Evolutionary conservation across 2,329 filamentous ascomycete genomes (phyloP).

Genomic region (Phaeoacremonium minimum): DNA sequence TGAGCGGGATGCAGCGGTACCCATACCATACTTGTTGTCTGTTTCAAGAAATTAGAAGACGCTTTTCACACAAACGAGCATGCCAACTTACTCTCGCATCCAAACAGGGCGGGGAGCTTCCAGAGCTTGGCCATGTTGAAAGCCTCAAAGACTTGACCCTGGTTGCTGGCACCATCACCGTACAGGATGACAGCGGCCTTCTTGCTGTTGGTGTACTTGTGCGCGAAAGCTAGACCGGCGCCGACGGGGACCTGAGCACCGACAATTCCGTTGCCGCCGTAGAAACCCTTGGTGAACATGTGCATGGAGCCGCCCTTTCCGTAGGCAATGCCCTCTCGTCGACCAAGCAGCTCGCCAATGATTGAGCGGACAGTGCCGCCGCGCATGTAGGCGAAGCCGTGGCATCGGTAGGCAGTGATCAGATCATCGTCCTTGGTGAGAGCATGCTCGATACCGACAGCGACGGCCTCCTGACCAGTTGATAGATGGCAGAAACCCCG

Average conservation of each 20-base stretch:
- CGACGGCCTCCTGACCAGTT: constrained; percentile 95
- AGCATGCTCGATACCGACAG: constrained; percentile 93
- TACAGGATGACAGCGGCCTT: constrained; percentile 88
- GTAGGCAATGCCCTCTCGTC: constrained; percentile 94
- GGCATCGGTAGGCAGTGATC: constrained; percentile 98
- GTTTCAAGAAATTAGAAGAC: constrained; percentile 17
- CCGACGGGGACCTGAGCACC: constrained; percentile 97
- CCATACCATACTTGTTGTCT: constrained; percentile 99
- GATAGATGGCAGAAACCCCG: constrained; percentile 99
- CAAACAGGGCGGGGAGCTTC: constrained; percentile 93
- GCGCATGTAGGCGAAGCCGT: constrained; percentile 97
- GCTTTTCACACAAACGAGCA: background rate
- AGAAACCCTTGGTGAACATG: constrained; percentile 98
- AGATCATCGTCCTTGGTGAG: constrained; percentile 88
- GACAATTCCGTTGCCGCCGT: constrained; percentile 98
- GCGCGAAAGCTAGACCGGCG: constrained; percentile 92
- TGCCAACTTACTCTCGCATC: constrained; percentile 82
- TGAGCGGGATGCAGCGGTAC: constrained; percentile 89
- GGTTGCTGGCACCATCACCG: constrained; percentile 97
- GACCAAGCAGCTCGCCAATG: constrained; percentile 92
- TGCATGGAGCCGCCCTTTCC: constrained; percentile 99
- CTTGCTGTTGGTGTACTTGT: constrained; percentile 87
- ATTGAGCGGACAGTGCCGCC: constrained; percentile 86
- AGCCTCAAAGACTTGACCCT: constrained; percentile 98
- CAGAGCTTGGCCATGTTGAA: constrained; percentile 99